Base-by-base conservation (phyloP, 2,329 filamentous ascomycete species). In the Epichloe sibirici region DNA sequence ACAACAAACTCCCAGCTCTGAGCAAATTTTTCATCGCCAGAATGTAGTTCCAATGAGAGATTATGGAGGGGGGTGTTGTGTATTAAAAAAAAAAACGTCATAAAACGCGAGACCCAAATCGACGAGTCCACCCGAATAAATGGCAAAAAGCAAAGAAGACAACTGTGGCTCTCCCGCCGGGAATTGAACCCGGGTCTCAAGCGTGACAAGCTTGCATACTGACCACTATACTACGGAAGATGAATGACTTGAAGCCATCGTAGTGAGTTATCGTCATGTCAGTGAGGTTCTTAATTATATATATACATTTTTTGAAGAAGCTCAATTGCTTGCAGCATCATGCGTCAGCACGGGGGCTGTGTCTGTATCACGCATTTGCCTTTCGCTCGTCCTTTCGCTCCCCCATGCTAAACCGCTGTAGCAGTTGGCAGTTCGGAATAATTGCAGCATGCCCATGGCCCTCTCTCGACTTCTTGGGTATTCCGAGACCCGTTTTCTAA, bases 201-300 rank as follows among this genome's bases (percentile, higher is more conserved):
- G 49, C 49, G 49, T 51, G 49, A 51, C 49, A 51, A 49, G 48
- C 48, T 49, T 44, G 48, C 48, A 49, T 47, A 47, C 45, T 47
- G 45, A 49, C 48, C 39, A 51, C 49, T 51, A 51, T 51, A 51
- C 49, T 51, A 51, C 49, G 49, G 49, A 51, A 51, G 49, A 51
- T 39, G 42, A 51, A 39, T 45, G 49, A 21, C 42, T 45, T 51
- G 42, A 1, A 51, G 42, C 21, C 49, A 45, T 12, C 28, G 49
- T 51, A 51, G 49, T 11, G 39, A 12, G 1, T 25, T n/a, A 1
- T 25, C 25, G 28, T 13, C 4, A 12, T 44, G 28, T 0, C 5
- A 0, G 8, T 0, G 2, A 2, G 0, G 0, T 0, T 0, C 0
- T 21, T 46, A 23, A 35, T 1, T 2, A 2, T 3, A 0, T 0